Evolutionary conservation across 225 moss, liverwort and hornwort genomes (phyloP).

Genomic region (Straminergon stramineum): DNA sequence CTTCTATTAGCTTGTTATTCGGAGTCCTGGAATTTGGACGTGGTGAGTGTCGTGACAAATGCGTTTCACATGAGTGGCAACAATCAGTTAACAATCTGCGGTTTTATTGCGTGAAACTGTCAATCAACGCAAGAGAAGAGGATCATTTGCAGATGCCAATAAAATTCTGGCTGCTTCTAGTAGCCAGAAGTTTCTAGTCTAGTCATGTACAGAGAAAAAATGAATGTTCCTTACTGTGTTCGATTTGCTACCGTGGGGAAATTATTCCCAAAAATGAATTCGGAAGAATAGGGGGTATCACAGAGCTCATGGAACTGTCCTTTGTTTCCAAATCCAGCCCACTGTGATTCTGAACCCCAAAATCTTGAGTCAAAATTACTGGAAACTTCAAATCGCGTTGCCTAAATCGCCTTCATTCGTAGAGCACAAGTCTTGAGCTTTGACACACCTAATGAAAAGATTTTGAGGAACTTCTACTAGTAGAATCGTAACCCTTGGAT

Average conservation of each 20-base stretch:
- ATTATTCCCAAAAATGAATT: conserved; percentile 2
- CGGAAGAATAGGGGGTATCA: neutral
- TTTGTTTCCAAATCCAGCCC: neutral
- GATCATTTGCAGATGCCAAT: neutral
- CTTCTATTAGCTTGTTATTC: neutral
- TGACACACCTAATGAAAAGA: neutral
- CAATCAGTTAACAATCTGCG: neutral
- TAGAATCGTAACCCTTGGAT: neutral
- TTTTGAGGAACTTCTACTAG: neutral
- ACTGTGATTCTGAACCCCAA: neutral
- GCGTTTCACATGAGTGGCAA: neutral
- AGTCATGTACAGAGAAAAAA: neutral
- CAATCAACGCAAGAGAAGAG: neutral
- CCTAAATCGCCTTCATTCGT: neutral
- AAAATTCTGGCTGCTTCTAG: neutral
- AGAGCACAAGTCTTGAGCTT: neutral
- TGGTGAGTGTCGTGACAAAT: neutral
- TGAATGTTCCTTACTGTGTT: neutral
- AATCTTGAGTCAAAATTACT: neutral
- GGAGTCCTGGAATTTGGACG: neutral
- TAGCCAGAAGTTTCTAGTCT: neutral
- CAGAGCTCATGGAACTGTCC: neutral
- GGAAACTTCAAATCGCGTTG: neutral
- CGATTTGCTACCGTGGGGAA: neutral
- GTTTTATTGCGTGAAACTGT: neutral